Percentiles rank a stretch among this genome's conserved stretches.
These are phyloP conservation scores for Chlamydomonas schloesseri DNA, from an alignment of 139 green algal species.

Conservation along the genomic window DNA sequence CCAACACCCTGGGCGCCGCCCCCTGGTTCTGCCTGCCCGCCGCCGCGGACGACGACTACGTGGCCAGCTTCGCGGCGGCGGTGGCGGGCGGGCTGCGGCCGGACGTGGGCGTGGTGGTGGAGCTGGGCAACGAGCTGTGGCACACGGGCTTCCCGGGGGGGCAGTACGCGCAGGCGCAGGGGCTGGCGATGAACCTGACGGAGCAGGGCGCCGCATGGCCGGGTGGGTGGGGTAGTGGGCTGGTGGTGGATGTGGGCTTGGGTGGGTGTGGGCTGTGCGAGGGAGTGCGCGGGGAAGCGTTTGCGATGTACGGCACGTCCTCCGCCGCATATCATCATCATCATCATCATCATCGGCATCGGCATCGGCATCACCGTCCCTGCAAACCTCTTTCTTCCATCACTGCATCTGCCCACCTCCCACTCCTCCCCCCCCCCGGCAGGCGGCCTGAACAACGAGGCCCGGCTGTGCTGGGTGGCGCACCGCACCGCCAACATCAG, in stretches of 20 bases:
- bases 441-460: constrained; percentile 41
- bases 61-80: constrained; percentile 13
- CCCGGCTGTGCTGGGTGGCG: constrained; percentile 41
- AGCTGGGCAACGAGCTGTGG: constrained; percentile 56
- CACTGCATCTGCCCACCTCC: no score
- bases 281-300: not conserved
- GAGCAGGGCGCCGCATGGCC: constrained; percentile 34
- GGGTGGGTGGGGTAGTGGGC: constrained; percentile 3
- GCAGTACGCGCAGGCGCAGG: constrained; percentile 41
- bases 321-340: no score
- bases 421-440: no score
- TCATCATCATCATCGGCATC: no score
- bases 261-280: not conserved
- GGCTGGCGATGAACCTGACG: constrained; percentile 23
- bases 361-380: no score
- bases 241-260: not conserved
- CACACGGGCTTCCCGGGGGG: constrained; percentile 52
- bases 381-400: no score
- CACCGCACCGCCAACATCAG: constrained; percentile 45
- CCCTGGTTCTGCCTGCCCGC: constrained; percentile 50
- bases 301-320: no score
- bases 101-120: constrained; percentile 47
- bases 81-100: constrained; percentile 40
- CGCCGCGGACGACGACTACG: constrained; percentile 34
- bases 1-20: constrained; percentile 46